Base-by-base conservation (phyloP, 331 rosid genomes). In the Pyracantha coccinea region DNA sequence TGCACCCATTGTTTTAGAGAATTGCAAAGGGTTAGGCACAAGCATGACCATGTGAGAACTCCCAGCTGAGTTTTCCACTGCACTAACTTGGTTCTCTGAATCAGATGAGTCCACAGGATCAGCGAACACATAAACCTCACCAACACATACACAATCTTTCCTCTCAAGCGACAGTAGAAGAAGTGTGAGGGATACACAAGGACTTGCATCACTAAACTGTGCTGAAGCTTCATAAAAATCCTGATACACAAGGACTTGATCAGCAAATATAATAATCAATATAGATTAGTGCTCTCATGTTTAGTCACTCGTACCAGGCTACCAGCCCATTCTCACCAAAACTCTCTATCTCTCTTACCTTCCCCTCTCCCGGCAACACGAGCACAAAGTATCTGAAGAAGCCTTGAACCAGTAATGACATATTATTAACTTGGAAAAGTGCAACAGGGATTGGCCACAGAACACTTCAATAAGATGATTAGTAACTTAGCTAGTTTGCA, bases 141-240 rank as follows among this genome's bases (percentile, higher is more conserved):
- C 96, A 76, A 95, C 85, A 75, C 23, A 86, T 62, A 89, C 78
- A n/a, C 80, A 78, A 35, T 85, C 88, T 77, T 92, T 90, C 53
- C 74, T 81, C 81, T 95, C 96, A 80, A 92, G 89, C 7, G 97
- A 92, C 71, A 89, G 96, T 33, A 95, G 83, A 67, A 90, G 97
- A 60, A 95, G 77, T 2, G 91, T 5, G 72, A 95, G 75, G 64
- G 99, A 95, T 29, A 54, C 72, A 85, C 97, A 95, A 63, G 97
- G 97, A 83, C 78, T 69, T 69, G 78, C 83, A 69, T 94, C 96
- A 72, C 82, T 53, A 69, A 90, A 80, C 91, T 90, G 92, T 23
- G 97, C 97, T 0, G 99, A 92, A 71, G 99, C 97, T 90, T 94
- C 99, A 74, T 75, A 85, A 23, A 86, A 86, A 75, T 85, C 97